A percentile compares a stretch with the other conserved stretches of the same genome.
Evolutionary conservation across 768 basidiomycete genomes (phyloP).

Genomic region (Favolaschia claudopus): DNA sequence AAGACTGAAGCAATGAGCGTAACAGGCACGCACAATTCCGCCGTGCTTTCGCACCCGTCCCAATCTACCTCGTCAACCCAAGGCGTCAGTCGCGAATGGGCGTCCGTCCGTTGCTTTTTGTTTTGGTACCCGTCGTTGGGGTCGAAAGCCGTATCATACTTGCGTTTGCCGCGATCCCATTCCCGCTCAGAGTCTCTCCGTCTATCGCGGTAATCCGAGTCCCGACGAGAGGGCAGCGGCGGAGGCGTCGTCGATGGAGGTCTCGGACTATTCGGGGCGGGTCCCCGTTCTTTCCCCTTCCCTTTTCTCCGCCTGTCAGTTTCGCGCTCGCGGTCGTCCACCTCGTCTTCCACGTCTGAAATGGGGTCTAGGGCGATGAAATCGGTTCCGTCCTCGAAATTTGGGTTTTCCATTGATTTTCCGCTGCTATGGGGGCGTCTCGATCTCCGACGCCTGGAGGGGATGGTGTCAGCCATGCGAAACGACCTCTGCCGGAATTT

Average conservation of each 20-base stretch:
- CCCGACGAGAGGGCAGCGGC: slow-evolving; percentile 1
- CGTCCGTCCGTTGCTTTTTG: slow-evolving; percentile 60
- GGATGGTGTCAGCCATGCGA: slow-evolving; percentile 13
- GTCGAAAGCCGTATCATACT: slow-evolving; percentile 52
- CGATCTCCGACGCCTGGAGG: slow-evolving; percentile 22
- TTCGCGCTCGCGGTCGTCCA: not conserved
- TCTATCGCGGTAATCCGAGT: slow-evolving; percentile 23
- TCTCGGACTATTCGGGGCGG: slow-evolving; percentile 7
- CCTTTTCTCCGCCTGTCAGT: not conserved
- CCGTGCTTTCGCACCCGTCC: slow-evolving; percentile 77
- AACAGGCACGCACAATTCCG: slow-evolving; percentile 73
- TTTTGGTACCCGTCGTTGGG: slow-evolving; percentile 57
- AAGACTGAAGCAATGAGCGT: not conserved
- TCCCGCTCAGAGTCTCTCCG: slow-evolving; percentile 22
- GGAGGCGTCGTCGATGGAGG: slow-evolving; percentile 10
- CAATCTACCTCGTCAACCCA: slow-evolving; percentile 80
- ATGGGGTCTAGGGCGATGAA: not conserved
- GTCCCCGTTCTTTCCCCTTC: not conserved
- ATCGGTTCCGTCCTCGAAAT: slow-evolving; percentile 4
- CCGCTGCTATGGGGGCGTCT: slow-evolving; percentile 4
- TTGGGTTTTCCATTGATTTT: slow-evolving; percentile 7
- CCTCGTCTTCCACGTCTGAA: not conserved
- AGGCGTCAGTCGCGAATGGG: slow-evolving; percentile 64
- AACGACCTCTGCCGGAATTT: slow-evolving; percentile 10
- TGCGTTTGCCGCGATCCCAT: slow-evolving; percentile 50